phyloP scores from a whole-genome alignment of 2,329 filamentous ascomycete genomes.

The Fusarium burgessii region DNA sequence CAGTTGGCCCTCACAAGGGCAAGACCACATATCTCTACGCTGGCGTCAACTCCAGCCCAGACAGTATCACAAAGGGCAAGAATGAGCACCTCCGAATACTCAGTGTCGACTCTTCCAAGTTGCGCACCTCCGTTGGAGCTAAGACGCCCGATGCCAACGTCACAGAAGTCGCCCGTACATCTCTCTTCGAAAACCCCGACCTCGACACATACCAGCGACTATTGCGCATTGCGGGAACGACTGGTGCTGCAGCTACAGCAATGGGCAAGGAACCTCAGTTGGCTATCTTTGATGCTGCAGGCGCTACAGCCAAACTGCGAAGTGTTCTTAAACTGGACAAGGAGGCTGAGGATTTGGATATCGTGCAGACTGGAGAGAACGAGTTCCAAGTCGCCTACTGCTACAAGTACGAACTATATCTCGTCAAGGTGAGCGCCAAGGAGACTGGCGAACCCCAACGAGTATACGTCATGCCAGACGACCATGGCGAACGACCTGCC shows the following conservation, averaged over 20 bases:
- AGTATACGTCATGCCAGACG: conserved; percentile 68
- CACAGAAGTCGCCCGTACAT: conserved; percentile 63
- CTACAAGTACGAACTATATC: conserved; percentile 79
- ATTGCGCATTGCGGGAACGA: conserved; percentile 69
- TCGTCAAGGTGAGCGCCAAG: conserved; percentile 67
- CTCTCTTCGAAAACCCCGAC: conserved; percentile 63
- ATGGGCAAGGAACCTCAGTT: conserved; percentile 82
- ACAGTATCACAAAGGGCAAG: conserved; percentile 77
- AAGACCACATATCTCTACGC: conserved; percentile 71
- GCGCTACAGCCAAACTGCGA: conserved; percentile 59
- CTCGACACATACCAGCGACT: conserved; percentile 70
- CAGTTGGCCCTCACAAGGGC: conserved; percentile 71
- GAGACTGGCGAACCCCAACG: conserved; percentile 60
- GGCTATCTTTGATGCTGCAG: conserved; percentile 77
- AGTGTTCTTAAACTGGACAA: conserved; percentile 63
- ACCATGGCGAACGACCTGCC: conserved; percentile 60
- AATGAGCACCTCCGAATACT: conserved; percentile 89
- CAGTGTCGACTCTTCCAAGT: conserved; percentile 62
- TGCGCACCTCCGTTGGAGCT: conserved; percentile 48
- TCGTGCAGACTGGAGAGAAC: conserved; percentile 69
- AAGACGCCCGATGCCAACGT: conserved; percentile 55
- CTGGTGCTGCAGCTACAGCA: conserved; percentile 84
- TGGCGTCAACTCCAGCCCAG: conserved; percentile 84
- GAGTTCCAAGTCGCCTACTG: conserved; percentile 83
- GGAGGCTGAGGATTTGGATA: conserved; percentile 77